Base-by-base conservation (phyloP, 441 rosid species). In the Eutrema salsugineum region DNA sequence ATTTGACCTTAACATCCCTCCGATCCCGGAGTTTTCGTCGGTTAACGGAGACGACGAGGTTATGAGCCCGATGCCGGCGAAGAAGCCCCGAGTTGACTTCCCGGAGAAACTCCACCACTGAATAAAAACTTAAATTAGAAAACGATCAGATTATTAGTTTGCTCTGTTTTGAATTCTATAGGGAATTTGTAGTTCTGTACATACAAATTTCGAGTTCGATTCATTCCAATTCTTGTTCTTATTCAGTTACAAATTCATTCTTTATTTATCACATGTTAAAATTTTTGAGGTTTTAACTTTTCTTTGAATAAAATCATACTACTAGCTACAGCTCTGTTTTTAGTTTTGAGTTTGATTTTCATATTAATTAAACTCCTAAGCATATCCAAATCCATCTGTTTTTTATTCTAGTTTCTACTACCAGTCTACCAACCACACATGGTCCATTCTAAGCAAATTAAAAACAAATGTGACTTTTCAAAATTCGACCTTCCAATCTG, bases 41-140 rank as follows among this genome's bases (percentile, higher is more conserved):
- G 66, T 81, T 1, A 68, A 88, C 39, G 91, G 88, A 24, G 95
- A 93, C 2, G 96, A 91, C 28, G 98, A 93, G 61, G 98, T 86
- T 15, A 85, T 86, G 86, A 89, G 96, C 72, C 98, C 97, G 1
- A 84, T 63, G 57, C 96, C 96, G 39, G 68, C 78, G 3, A 91
- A 88, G 83, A 91, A 86, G 73, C 82, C 83, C 1, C 91, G 91
- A 3, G 8, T 86, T 27, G 75, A 74, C 49, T 33, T 75, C 38
- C 14, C 73, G 10, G 66, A 62, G 68, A 72, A 70, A 24, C 70
- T 68, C 44, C 58, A 73, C 19, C 32, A 11, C 49, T 32, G 15
- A 56, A 7, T 44, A 55, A 51, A 16, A 15, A 7, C 11, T 19
- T 40, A 66, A 66, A 14, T 57, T 61, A 60, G 68, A 42, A 36